Evolutionary conservation across 2,329 filamentous ascomycete species (phyloP).

Genomic region (Cladophialophora immunda): DNA sequence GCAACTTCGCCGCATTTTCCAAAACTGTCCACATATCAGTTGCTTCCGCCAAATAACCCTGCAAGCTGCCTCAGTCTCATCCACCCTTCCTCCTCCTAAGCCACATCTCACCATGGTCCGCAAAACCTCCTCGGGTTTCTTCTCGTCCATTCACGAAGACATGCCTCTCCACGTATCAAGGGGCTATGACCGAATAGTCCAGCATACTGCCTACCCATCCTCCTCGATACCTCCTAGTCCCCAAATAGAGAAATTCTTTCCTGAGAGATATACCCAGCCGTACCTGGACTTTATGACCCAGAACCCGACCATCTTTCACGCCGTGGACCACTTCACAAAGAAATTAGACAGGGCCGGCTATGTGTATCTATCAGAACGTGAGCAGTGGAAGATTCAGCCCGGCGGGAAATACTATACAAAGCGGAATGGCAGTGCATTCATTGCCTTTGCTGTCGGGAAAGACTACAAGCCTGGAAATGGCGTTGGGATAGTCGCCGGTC

Average conservation of each 20-base stretch:
- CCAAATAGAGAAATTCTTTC: constrained; percentile 42
- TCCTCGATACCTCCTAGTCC: constrained; percentile 21
- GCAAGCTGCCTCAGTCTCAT: background rate
- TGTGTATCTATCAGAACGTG: constrained; percentile 76
- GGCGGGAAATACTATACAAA: constrained; percentile 91
- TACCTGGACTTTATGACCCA: constrained; percentile 87
- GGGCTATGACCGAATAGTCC: constrained; percentile 38
- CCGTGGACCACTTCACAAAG: constrained; percentile 78
- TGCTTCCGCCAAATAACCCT: background rate
- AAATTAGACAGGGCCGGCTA: constrained; percentile 78
- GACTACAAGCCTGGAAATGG: constrained; percentile 86
- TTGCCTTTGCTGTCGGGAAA: constrained; percentile 84
- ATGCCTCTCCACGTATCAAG: constrained; percentile 38
- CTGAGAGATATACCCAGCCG: constrained; percentile 77
- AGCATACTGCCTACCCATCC: constrained; percentile 32
- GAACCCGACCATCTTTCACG: constrained; percentile 94
- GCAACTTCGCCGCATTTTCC: background rate
- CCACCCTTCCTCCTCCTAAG: background rate
- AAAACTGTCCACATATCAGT: background rate
- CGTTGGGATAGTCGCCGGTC: constrained; percentile 85
- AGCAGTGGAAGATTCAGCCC: constrained; percentile 79
- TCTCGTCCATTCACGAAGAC: constrained; percentile 39
- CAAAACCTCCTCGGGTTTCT: constrained; percentile 42
- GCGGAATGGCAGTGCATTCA: constrained; percentile 84
- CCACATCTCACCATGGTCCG: constrained; percentile 38